phyloP scores from a whole-genome alignment of 2,329 filamentous ascomycete genomes.

The Elsinoe perseae region DNA sequence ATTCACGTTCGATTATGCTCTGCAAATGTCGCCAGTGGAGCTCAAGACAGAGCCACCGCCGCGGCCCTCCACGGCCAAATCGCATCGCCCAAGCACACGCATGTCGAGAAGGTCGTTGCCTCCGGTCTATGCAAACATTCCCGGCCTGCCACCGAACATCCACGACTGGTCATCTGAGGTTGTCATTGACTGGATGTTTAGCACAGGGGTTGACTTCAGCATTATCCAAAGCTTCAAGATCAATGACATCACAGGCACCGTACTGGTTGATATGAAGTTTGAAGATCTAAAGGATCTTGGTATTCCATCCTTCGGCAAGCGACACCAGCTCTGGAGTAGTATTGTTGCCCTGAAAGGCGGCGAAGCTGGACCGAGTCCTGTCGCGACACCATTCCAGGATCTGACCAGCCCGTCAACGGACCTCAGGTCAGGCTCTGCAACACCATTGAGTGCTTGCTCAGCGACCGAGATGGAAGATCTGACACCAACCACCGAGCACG shows the following conservation, averaged over 20 bases:
- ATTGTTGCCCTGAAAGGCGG: conserved; percentile 58
- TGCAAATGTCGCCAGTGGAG: conserved; percentile 67
- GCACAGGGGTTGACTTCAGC: conserved; percentile 67
- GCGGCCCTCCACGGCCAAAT: conserved; percentile 37
- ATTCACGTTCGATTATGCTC: conserved; percentile 42
- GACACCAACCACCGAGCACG: conserved; percentile 29
- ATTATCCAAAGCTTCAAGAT: conserved; percentile 78
- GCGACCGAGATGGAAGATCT: conserved; percentile 24
- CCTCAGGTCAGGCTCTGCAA: background rate
- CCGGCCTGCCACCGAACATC: conserved; percentile 37
- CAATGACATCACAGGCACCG: conserved; percentile 85
- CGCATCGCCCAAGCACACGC: conserved; percentile 23
- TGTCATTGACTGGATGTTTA: conserved; percentile 79
- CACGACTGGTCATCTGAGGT: conserved; percentile 64
- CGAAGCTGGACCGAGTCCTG: conserved; percentile 36
- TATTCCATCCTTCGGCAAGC: conserved; percentile 72
- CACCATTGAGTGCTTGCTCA: conserved; percentile 17
- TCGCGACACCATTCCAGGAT: conserved; percentile 43
- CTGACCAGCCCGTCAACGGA: conserved; percentile 20
- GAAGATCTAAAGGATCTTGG: conserved; percentile 77
- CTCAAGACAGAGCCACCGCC: conserved; percentile 49
- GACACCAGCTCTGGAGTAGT: conserved; percentile 72
- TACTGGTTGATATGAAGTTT: conserved; percentile 84
- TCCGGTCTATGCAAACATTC: conserved; percentile 15
- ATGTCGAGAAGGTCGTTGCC: conserved; percentile 11